Evolutionary conservation across 2,329 filamentous ascomycete genomes (phyloP).

Genomic region (Fusarium pseudonygamai): DNA sequence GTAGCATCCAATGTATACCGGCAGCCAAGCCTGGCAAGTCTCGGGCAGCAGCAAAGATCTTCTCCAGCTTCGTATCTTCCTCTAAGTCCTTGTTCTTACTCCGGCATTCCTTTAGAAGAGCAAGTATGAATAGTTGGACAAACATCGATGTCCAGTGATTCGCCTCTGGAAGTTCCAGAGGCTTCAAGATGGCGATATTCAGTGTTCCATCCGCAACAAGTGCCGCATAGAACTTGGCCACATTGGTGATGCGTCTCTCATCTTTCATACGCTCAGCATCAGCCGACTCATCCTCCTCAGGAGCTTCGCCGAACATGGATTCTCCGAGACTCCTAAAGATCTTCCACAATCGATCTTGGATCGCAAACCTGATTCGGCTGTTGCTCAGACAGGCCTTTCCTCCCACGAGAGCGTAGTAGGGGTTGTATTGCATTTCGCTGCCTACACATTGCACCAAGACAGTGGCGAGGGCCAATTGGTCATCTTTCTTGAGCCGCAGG

Average conservation of each 20-base stretch:
- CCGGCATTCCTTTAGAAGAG: slow-evolving; percentile 72
- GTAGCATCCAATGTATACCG: slow-evolving; percentile 82
- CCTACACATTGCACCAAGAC: slow-evolving; percentile 89
- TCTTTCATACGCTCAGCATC: slow-evolving; percentile 58
- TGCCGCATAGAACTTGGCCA: slow-evolving; percentile 64
- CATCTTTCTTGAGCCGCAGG: slow-evolving; percentile 84
- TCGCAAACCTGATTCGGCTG: slow-evolving; percentile 80
- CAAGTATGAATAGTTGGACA: slow-evolving; percentile 82
- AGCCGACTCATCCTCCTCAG: slow-evolving; percentile 65
- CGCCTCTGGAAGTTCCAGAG: slow-evolving; percentile 81
- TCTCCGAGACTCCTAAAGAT: slow-evolving; percentile 89
- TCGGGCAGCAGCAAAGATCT: slow-evolving; percentile 72
- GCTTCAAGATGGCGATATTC: slow-evolving; percentile 65
- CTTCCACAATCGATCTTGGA: slow-evolving; percentile 88
- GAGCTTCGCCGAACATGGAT: slow-evolving; percentile 71
- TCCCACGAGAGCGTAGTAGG: slow-evolving; percentile 90
- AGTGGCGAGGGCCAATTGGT: slow-evolving; percentile 85
- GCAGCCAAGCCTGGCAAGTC: slow-evolving; percentile 74
- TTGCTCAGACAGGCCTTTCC: slow-evolving; percentile 76
- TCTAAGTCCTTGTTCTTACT: slow-evolving; percentile 54
- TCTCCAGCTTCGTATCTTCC: slow-evolving; percentile 68
- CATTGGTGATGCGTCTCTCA: slow-evolving; percentile 60
- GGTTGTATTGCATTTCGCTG: slow-evolving; percentile 86
- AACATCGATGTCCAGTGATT: slow-evolving; percentile 81
- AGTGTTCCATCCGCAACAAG: slow-evolving; percentile 59